Conservation (phyloP, 1,284 basidiomycete genomes). For the Coniferiporia sulphurascens region DNA sequence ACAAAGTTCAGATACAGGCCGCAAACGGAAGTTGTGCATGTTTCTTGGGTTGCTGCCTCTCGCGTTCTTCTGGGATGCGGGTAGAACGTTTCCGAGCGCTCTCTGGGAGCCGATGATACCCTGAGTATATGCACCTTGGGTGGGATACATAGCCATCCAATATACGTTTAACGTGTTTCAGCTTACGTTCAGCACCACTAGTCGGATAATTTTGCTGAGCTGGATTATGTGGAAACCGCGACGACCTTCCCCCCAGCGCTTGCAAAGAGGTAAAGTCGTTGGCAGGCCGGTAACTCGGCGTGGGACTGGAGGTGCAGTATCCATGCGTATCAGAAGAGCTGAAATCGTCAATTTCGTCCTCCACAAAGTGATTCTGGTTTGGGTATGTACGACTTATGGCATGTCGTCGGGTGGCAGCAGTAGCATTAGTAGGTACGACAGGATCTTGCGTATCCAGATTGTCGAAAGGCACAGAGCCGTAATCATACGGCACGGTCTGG, state of each 20-base stretch:
- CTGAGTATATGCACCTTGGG: constrained; percentile 14
- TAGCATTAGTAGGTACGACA: too few species aligned
- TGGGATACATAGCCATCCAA: not conserved
- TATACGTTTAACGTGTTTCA: too few species aligned
- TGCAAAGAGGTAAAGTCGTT: not conserved
- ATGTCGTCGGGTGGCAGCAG: too few species aligned
- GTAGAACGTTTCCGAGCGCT: too few species aligned
- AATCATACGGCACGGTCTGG: not conserved
- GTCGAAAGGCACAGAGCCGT: not conserved
- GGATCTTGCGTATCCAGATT: too few species aligned
- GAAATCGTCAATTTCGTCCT: constrained; percentile 1
- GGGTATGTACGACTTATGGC: not conserved
- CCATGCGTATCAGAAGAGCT: constrained; percentile 4
- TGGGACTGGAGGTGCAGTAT: constrained; percentile 5
- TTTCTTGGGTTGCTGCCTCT: constrained; percentile 33
- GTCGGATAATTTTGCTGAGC: not conserved
- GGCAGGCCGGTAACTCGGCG: constrained; percentile 1
- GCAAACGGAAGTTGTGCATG: constrained; percentile 46
- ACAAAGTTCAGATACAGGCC: constrained; percentile 71
- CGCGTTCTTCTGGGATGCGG: not conserved
- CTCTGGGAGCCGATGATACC: too few species aligned
- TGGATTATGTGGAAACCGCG: not conserved
- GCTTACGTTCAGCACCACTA: not conserved
- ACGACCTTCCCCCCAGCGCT: not conserved
- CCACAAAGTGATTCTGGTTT: not conserved